Conservation (phyloP, 495 filamentous ascomycete genomes). For the Neurospora discreta region DNA sequence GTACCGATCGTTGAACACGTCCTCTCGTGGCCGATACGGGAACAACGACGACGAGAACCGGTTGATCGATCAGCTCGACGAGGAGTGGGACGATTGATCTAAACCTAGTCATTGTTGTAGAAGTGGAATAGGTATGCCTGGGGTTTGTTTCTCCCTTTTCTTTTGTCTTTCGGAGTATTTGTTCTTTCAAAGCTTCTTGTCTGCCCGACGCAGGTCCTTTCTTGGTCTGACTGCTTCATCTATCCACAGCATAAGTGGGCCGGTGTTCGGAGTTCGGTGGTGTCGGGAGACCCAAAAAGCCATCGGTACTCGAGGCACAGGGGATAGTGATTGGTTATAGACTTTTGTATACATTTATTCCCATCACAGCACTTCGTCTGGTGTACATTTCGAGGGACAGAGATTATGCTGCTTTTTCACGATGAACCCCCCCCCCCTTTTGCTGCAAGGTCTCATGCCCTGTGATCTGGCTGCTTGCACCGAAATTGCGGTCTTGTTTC, state of each 20-base stretch:
- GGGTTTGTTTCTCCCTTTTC: neutral
- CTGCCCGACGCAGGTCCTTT: neutral
- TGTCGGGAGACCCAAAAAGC: neutral
- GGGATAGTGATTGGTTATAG: neutral
- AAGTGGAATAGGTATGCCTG: neutral
- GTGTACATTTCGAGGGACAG: neutral
- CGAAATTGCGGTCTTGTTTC: neutral
- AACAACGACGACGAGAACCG: constrained; percentile 78
- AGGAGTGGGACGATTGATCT: constrained; percentile 62
- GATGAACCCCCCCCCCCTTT: neutral
- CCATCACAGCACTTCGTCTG: neutral
- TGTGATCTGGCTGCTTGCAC: neutral
- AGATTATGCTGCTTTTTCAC: neutral
- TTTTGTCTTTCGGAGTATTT: neutral
- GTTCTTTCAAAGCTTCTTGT: neutral
- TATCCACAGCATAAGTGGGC: neutral
- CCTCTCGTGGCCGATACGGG: constrained; percentile 32
- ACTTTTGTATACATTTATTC: neutral
- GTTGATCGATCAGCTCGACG: constrained; percentile 91
- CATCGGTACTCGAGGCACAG: neutral
- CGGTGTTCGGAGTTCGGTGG: neutral
- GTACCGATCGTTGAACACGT: constrained; percentile 47
- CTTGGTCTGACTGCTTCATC: neutral
- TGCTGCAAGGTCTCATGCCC: neutral
- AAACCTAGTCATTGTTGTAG: neutral